phyloP scores from a whole-genome alignment of 1,139 yeast species.

The Hyphopichia wangnamkhiaoensis region DNA sequence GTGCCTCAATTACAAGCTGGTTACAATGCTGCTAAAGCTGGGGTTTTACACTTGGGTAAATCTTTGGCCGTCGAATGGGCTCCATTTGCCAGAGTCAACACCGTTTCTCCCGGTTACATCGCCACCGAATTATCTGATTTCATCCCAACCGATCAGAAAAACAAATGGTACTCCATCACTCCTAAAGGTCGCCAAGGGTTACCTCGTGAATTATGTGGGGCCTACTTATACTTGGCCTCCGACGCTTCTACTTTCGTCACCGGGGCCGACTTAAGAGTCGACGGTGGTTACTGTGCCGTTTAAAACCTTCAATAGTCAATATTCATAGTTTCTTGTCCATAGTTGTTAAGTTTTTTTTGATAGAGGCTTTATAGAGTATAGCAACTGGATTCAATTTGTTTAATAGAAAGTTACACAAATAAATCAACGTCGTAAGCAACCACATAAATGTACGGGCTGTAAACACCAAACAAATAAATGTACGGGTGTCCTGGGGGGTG shows the following conservation, averaged over 20 bases:
- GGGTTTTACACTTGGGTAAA: constrained; percentile 31
- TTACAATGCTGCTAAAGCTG: constrained; percentile 51
- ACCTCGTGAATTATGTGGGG: constrained; percentile 43
- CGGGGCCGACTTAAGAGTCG: constrained; percentile 48
- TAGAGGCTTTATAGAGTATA: not conserved
- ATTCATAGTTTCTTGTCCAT: not conserved
- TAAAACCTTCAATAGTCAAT: too few relatives aligned
- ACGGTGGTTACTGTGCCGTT: constrained; percentile 46
- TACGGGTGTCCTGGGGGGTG: not conserved
- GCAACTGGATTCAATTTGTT: too few relatives aligned
- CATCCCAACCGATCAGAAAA: constrained; percentile 24
- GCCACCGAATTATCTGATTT: constrained; percentile 49
- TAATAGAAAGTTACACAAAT: too few relatives aligned
- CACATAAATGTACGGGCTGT: not conserved
- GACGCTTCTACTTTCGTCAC: constrained; percentile 46
- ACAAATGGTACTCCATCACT: constrained; percentile 29
- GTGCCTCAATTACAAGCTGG: constrained; percentile 66
- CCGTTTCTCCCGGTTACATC: constrained; percentile 34
- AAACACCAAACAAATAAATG: not conserved
- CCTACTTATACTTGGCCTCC: constrained; percentile 43
- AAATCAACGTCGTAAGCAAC: too few relatives aligned
- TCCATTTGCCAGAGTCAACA: constrained; percentile 32
- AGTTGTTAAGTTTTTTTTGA: not conserved
- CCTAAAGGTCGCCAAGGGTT: constrained; percentile 45
- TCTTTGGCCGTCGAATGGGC: constrained; percentile 36